These are phyloP conservation scores for Acacia pycnantha DNA, from an alignment of 331 rosid genomes.

Conservation along the genomic window DNA sequence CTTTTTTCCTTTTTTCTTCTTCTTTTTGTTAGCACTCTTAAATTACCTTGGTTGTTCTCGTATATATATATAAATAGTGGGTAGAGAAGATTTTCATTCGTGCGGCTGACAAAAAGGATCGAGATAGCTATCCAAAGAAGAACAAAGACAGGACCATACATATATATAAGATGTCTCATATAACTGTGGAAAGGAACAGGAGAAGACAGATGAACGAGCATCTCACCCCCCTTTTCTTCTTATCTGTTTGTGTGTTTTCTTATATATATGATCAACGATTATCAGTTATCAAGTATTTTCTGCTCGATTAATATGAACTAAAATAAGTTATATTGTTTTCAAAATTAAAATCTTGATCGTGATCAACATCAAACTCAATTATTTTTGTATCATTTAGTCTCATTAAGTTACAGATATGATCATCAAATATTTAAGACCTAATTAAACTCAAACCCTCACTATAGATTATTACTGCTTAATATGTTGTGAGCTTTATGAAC, in stretches of 20 bases:
- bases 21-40: not conserved
- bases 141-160: not conserved
- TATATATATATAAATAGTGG: slow-evolving; percentile 26
- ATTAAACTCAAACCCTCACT: not conserved
- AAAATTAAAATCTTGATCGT: not conserved
- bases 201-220: slow-evolving; percentile 96
- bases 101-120: not conserved
- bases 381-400: not conserved
- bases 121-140: not conserved
- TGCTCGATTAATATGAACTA: not conserved
- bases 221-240: slow-evolving; percentile 39
- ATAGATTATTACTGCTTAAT: not conserved
- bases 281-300: not conserved
- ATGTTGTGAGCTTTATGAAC: not conserved
- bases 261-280: not conserved
- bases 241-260: too few species aligned
- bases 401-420: not conserved
- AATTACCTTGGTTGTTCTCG: not conserved
- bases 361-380: not conserved
- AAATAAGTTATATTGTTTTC: not conserved
- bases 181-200: slow-evolving; percentile 94
- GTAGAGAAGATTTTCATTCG: not conserved
- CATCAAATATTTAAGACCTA: not conserved
- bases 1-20: not conserved
- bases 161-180: slow-evolving; percentile 63